These are phyloP conservation scores for Phytophthora fragariae DNA, from an alignment of 352 stramenopile genomes.

Conservation along the genomic window DNA sequence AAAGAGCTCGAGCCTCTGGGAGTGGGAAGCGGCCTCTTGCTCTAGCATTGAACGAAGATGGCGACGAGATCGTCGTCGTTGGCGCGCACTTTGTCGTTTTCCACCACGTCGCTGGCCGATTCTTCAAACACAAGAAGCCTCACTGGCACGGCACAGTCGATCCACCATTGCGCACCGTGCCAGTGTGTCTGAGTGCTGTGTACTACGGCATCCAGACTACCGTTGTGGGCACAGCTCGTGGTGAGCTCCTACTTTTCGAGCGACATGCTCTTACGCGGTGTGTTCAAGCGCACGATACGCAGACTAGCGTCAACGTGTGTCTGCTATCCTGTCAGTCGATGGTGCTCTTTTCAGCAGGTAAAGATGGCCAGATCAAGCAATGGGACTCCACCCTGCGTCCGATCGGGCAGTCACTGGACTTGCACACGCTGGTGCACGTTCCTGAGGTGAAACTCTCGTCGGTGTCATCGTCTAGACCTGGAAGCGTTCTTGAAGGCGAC, in stretches of 20 bases:
- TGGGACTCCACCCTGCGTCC: slow-evolving; percentile 81
- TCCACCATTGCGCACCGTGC: slow-evolving; percentile 52
- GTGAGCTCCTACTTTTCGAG: slow-evolving; percentile 78
- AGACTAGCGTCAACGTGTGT: slow-evolving; percentile 65
- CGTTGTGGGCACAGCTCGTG: slow-evolving; percentile 69
- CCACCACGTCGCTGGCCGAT: slow-evolving; percentile 56
- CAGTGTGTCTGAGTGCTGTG: slow-evolving; percentile 54
- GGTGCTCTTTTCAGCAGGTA: slow-evolving; percentile 81
- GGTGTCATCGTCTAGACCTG: slow-evolving; percentile 10
- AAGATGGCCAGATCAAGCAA: slow-evolving; percentile 80
- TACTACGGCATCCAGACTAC: slow-evolving; percentile 67
- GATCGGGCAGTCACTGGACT: slow-evolving; percentile 73
- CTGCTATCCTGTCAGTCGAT: slow-evolving; percentile 70
- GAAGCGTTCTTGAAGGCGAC: slow-evolving; percentile 47
- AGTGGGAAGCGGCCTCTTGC: slow-evolving; percentile 50
- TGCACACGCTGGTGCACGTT: slow-evolving; percentile 45
- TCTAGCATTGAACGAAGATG: slow-evolving; percentile 75
- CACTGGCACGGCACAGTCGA: slow-evolving; percentile 42
- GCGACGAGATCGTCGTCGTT: slow-evolving; percentile 70
- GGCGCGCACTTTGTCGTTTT: slow-evolving; percentile 73
- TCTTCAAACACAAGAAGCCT: slow-evolving; percentile 79
- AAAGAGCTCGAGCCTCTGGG: slow-evolving; percentile 13
- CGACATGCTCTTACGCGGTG: slow-evolving; percentile 58
- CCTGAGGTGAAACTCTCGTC: slow-evolving; percentile 10
- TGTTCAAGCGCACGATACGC: slow-evolving; percentile 64